Conservation (phyloP, 208 protist species). For the Crithidia expoeki region DNA sequence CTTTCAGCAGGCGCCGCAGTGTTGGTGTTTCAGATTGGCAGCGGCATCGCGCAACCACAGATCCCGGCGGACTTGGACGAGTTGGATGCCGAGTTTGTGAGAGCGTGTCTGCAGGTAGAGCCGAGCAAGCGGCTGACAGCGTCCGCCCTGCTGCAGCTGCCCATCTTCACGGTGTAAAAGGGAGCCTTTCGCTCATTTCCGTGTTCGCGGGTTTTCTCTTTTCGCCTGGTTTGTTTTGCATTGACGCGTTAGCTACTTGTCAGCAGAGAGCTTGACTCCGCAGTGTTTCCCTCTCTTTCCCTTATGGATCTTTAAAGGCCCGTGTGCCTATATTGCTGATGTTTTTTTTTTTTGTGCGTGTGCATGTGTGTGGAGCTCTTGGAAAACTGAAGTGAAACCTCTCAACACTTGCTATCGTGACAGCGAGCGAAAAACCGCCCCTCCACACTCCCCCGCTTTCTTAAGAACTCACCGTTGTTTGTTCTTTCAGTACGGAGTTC, state of each 20-base stretch:
- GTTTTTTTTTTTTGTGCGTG: not conserved
- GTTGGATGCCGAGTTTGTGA: conserved; percentile 72
- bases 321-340: no score
- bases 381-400: no score
- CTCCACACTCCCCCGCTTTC: no score
- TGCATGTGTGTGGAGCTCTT: no score
- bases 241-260: not conserved
- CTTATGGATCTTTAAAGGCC: no score
- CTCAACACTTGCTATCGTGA: no score
- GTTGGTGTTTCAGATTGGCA: conserved; percentile 84
- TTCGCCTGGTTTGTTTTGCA: not conserved
- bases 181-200: not conserved
- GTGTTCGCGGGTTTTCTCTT: not conserved
- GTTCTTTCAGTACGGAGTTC: no score
- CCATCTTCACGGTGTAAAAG: conserved; percentile 71
- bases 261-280: no score
- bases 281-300: no score
- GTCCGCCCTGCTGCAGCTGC: conserved; percentile 61
- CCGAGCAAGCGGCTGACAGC: conserved; percentile 61
- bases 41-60: conserved; percentile 57
- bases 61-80: conserved; percentile 66
- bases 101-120: conserved; percentile 58
- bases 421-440: no score
- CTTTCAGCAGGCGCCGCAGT: conserved; percentile 48
- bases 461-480: no score